Conservation (phyloP, 345 rosid genomes). For the Citrus mangshanensis region DNA sequence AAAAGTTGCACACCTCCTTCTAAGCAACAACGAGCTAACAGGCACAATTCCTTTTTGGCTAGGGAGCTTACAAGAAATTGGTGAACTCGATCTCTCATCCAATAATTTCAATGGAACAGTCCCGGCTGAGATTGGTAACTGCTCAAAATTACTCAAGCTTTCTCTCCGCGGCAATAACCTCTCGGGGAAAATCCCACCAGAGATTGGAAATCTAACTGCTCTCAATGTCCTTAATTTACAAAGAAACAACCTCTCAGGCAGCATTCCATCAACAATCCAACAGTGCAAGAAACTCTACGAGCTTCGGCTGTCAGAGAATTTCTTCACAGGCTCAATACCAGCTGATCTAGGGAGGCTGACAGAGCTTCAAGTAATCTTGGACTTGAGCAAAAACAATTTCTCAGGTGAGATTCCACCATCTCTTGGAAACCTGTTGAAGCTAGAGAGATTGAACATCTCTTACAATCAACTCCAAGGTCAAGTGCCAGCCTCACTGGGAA, state of each 20-base stretch:
- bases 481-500: conserved; percentile 57
- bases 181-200: conserved; percentile 58
- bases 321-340: conserved; percentile 63
- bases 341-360: conserved; percentile 65
- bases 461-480: conserved; percentile 61
- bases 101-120: conserved; percentile 59
- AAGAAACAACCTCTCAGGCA: conserved; percentile 70
- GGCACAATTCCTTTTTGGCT: conserved; percentile 74
- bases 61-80: conserved; percentile 57
- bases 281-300: conserved; percentile 73
- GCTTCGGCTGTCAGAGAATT: conserved; percentile 66
- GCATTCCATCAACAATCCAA: conserved; percentile 60
- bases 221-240: conserved; percentile 76
- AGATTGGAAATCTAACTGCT: conserved; percentile 64
- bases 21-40: conserved; percentile 52
- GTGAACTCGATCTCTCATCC: conserved; percentile 79
- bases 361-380: conserved; percentile 78
- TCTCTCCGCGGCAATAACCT: conserved; percentile 64
- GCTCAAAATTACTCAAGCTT: conserved; percentile 61
- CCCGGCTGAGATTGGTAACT: conserved; percentile 64
- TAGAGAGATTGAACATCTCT: conserved; percentile 72
- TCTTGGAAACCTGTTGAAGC: conserved; percentile 59
- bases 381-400: conserved; percentile 62
- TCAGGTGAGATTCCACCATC: conserved; percentile 62
- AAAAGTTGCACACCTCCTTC: conserved; percentile 63